Conservation (phyloP, 116 monocot species). For the Dioscorea cayenensis region DNA sequence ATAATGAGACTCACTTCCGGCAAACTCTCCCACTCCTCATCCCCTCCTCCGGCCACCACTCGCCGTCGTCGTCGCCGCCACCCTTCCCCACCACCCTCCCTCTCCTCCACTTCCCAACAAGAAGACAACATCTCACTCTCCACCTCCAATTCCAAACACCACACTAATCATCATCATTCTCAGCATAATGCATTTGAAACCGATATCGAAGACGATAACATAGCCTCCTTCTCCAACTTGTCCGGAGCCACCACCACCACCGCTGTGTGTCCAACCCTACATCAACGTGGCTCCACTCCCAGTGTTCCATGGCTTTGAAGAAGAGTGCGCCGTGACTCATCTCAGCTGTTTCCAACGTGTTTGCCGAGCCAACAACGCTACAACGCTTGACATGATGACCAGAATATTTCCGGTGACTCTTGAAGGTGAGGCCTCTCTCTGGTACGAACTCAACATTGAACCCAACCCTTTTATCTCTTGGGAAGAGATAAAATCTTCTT, state of each 20-base stretch:
- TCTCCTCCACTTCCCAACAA: constrained; percentile 2
- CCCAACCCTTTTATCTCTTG: constrained; percentile 29
- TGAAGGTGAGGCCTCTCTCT: constrained; percentile 59
- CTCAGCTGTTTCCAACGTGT: constrained; percentile 52
- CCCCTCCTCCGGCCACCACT: background rate
- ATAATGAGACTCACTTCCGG: background rate
- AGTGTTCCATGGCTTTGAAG: constrained; percentile 48
- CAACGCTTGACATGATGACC: constrained; percentile 10
- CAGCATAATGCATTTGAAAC: too few relatives aligned
- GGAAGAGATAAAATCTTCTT: constrained; percentile 31
- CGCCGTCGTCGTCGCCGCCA: background rate
- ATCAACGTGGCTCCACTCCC: constrained; percentile 59
- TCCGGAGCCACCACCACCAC: background rate
- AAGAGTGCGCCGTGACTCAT: constrained; percentile 64
- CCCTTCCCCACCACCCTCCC: background rate
- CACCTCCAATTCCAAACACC: too few relatives aligned
- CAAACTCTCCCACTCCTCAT: background rate
- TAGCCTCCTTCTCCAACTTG: background rate
- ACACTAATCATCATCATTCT: too few relatives aligned
- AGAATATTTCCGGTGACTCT: constrained; percentile 74
- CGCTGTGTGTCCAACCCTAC: constrained; percentile 12
- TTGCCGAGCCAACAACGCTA: constrained; percentile 54
- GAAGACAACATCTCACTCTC: background rate
- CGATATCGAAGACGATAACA: background rate
- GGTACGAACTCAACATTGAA: constrained; percentile 67